Percentiles rank a stretch among this genome's conserved stretches.
These are phyloP conservation scores for Sutorius australiensis DNA, from an alignment of 768 basidiomycete genomes.

Conservation along the genomic window DNA sequence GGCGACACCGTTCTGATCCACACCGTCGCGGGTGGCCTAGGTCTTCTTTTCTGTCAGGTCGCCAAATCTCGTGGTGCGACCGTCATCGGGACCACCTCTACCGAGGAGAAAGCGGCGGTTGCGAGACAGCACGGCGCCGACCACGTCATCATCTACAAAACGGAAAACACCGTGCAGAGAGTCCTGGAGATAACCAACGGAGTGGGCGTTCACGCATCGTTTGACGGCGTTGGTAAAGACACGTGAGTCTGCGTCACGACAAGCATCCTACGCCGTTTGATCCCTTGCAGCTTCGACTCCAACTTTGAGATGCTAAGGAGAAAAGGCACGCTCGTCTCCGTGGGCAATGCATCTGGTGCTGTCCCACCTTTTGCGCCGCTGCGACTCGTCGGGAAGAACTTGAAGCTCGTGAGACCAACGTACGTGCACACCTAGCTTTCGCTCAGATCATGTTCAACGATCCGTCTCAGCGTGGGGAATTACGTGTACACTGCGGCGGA, in stretches of 20 bases:
- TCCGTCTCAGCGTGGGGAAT: slow-evolving; percentile 53
- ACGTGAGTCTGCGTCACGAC: slow-evolving; percentile 52
- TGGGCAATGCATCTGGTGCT: slow-evolving; percentile 90
- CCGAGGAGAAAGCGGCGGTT: slow-evolving; percentile 73
- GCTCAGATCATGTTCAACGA: not conserved
- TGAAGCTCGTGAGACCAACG: slow-evolving; percentile 76
- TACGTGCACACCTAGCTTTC: slow-evolving; percentile 30
- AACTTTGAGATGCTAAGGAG: slow-evolving; percentile 78
- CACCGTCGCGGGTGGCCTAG: slow-evolving; percentile 90
- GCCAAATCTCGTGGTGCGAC: slow-evolving; percentile 73
- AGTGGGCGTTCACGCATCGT: slow-evolving; percentile 80
- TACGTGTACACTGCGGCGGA: slow-evolving; percentile 77
- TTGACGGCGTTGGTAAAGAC: slow-evolving; percentile 96
- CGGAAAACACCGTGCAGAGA: slow-evolving; percentile 69
- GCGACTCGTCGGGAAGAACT: slow-evolving; percentile 75
- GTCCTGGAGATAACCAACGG: slow-evolving; percentile 75
- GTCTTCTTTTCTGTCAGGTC: slow-evolving; percentile 62
- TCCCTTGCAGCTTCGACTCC: slow-evolving; percentile 56
- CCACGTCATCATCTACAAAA: slow-evolving; percentile 79
- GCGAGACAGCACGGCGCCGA: slow-evolving; percentile 79
- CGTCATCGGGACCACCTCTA: slow-evolving; percentile 92
- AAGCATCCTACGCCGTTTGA: slow-evolving; percentile 2
- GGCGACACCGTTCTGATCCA: slow-evolving; percentile 82
- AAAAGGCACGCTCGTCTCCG: slow-evolving; percentile 86
- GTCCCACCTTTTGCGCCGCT: slow-evolving; percentile 73